Conservation (phyloP, 2,329 filamentous ascomycete species). For the Aspergillus sergii region DNA sequence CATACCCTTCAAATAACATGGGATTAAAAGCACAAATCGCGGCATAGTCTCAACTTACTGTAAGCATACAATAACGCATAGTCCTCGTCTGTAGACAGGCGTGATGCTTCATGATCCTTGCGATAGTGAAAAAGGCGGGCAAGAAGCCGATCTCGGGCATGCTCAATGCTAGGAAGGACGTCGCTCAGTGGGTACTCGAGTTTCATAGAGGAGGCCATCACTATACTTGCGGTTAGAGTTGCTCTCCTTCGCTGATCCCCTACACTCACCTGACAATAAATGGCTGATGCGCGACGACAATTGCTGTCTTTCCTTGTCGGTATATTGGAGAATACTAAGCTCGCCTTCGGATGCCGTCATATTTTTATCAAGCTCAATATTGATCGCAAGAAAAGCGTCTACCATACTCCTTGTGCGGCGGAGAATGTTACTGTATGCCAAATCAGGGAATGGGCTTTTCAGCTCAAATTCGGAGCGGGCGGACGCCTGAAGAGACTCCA, state of each 20-base stretch:
- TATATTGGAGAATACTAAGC: conserved; percentile 76
- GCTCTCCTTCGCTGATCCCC: not conserved
- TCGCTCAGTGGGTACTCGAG: conserved; percentile 92
- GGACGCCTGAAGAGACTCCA: conserved; percentile 72
- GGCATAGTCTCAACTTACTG: conserved; percentile 51
- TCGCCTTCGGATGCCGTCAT: conserved; percentile 76
- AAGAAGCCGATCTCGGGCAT: conserved; percentile 78
- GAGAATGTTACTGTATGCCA: conserved; percentile 73
- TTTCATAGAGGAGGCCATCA: conserved; percentile 90
- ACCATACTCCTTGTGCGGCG: conserved; percentile 80
- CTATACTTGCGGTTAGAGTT: conserved; percentile 54
- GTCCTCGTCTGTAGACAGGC: conserved; percentile 59
- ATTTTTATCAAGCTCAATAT: conserved; percentile 83
- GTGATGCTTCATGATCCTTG: conserved; percentile 61
- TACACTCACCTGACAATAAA: conserved; percentile 63
- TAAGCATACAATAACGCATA: conserved; percentile 94
- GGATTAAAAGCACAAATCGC: not conserved
- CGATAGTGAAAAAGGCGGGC: conserved; percentile 87
- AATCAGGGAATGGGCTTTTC: conserved; percentile 79
- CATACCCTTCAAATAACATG: conserved; percentile 6
- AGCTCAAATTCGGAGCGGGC: conserved; percentile 88
- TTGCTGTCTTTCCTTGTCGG: conserved; percentile 74
- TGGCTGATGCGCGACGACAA: conserved; percentile 90
- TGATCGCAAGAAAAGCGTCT: conserved; percentile 95
- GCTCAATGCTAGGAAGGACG: conserved; percentile 79